phyloP scores from a whole-genome alignment of 2,329 filamentous ascomycete species.

The Colletotrichum echinochloae region DNA sequence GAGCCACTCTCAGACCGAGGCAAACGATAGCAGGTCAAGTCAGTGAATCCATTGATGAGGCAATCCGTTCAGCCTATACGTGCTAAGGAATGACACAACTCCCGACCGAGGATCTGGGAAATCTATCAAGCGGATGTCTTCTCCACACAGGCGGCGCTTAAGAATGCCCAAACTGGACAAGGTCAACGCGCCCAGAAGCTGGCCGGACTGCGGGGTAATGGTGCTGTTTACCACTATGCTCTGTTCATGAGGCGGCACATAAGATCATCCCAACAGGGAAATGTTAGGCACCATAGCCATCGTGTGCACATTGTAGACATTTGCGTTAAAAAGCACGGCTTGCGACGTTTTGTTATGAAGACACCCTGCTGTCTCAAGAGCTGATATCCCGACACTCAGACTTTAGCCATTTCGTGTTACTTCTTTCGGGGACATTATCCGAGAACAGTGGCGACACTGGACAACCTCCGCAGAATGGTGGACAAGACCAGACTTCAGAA shows the following conservation, averaged over 20 bases:
- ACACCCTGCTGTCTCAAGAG: background rate
- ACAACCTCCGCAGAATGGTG: background rate
- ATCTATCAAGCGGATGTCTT: background rate
- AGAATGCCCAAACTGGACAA: constrained; percentile 11
- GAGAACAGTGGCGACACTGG: background rate
- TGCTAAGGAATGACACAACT: constrained; percentile 1
- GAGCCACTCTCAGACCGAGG: background rate
- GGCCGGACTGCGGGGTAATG: constrained; percentile 27
- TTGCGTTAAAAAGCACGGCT: too few relatives aligned
- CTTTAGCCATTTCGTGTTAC: background rate
- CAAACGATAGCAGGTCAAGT: too few relatives aligned
- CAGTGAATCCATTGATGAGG: background rate
- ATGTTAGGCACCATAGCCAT: constrained; percentile 13
- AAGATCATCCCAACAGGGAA: constrained; percentile 14
- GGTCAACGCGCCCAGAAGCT: background rate
- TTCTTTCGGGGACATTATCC: background rate
- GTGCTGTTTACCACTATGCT: background rate
- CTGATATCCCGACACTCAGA: background rate
- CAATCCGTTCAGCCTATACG: background rate
- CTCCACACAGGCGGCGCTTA: constrained; percentile 26
- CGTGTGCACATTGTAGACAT: too few relatives aligned
- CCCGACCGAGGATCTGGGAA: constrained; percentile 1
- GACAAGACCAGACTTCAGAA: constrained; percentile 19
- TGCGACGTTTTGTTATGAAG: background rate
- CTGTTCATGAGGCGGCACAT: background rate